These are phyloP conservation scores for Tetracladium marchalianum DNA, from an alignment of 495 filamentous ascomycete species.

Conservation along the genomic window DNA sequence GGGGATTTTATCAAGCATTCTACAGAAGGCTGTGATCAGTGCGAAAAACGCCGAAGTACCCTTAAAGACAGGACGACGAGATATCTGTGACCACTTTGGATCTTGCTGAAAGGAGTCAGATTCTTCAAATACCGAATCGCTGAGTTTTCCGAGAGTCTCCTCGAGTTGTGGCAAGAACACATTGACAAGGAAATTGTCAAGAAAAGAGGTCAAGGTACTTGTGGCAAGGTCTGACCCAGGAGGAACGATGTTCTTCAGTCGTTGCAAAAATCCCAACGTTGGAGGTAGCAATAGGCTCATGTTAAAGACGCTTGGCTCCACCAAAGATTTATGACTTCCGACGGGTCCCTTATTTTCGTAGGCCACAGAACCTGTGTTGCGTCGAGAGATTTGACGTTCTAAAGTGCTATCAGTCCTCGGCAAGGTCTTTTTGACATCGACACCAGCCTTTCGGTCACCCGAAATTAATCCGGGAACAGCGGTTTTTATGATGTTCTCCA, in stretches of 20 bases:
- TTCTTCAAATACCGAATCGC: slow-evolving; percentile 71
- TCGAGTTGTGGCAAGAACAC: slow-evolving; percentile 96
- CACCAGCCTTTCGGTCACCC: slow-evolving; percentile 49
- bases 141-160: slow-evolving; percentile 85
- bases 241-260: slow-evolving; percentile 86
- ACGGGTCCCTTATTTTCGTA: slow-evolving; percentile 12
- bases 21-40: slow-evolving; percentile 81
- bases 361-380: slow-evolving; percentile 36
- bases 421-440: slow-evolving; percentile 29
- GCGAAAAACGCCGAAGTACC: slow-evolving; percentile 84
- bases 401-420: slow-evolving; percentile 18
- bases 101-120: slow-evolving; percentile 83
- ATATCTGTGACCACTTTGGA: slow-evolving; percentile 64
- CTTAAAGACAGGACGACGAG: slow-evolving; percentile 81
- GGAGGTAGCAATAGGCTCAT: slow-evolving; percentile 90
- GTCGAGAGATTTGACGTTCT: slow-evolving; percentile 30
- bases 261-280: slow-evolving; percentile 85
- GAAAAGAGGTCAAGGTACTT: slow-evolving; percentile 84
- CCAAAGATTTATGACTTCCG: slow-evolving; percentile 68
- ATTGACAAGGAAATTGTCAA: slow-evolving; percentile 97
- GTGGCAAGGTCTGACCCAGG: slow-evolving; percentile 72
- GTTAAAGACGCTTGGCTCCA: slow-evolving; percentile 96
- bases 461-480: slow-evolving; percentile 91
- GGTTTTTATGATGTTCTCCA: slow-evolving; percentile 79
- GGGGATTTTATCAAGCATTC: slow-evolving; percentile 88